Evolutionary conservation across 1,139 yeast species (phyloP), one percentile per base, ranked within the genome.

Genomic region (Suhomyces bribrorum): DNA sequence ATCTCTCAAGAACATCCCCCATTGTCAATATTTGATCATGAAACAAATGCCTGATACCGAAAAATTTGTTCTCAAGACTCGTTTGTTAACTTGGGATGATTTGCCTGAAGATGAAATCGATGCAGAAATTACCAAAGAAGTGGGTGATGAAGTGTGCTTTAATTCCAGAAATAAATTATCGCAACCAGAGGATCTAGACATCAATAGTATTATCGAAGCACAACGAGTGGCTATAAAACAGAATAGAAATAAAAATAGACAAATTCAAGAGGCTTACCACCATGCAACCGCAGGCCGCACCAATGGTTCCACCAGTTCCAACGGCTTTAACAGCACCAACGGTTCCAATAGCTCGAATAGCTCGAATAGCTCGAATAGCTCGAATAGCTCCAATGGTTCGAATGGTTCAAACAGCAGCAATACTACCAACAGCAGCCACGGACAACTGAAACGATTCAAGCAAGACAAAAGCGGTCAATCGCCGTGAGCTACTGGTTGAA

Each of bases 1-100:
- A 61, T 73, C 83, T 30, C 70, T 89, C 47, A 75, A 83, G 42
- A 89, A 89, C 57, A 79, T 89, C 13, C 90, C 89, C 1, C 94
- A 89, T 59, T 90, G 96, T 53, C 80, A 83, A 48, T 83, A 85
- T 57, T 68, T 89, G 29, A 75, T 84, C 24, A 86, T 89, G 95
- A 87, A 86, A 56, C 69, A 74, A 41, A 62, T 68, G 32, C 64
- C 60, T 12, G 66, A 64, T 2, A 61, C 66, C 0, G 37, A 38
- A 23, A 66, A 75, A 43, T 82, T 75, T 53, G 58, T 56, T 26
- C 61, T 83, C 37, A 66, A 75, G 50, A 79, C 86, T 0, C 75
- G 70, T 13, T 50, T 83, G 37, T 72, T 69, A 38, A 81, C 80
- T 17, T 81, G 87, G 87, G 77, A 75, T 33, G 83, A 78, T 43